Conservation (phyloP, 2,329 filamentous ascomycete species). For the Albifimbria verrucaria region DNA sequence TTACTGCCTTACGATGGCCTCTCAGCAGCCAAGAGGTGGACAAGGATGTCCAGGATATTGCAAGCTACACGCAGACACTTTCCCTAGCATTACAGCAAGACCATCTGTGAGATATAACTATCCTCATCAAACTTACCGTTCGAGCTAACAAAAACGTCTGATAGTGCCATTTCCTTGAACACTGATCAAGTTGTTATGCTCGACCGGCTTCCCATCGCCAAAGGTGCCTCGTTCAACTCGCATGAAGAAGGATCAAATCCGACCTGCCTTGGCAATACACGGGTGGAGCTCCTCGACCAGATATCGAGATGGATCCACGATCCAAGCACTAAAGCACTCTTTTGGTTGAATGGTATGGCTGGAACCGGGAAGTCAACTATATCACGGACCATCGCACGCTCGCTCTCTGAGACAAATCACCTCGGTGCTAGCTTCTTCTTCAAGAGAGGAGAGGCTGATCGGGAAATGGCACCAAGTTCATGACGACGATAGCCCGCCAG, state of each 20-base stretch:
- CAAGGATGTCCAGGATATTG: slow-evolving; percentile 4
- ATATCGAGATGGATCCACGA: no score
- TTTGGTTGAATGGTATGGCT: no score
- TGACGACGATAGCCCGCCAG: no score
- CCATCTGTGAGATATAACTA: background rate
- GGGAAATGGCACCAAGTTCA: no score
- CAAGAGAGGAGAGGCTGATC: no score
- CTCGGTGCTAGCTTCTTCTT: no score
- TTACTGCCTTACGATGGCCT: background rate
- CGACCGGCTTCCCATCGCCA: slow-evolving; percentile 10
- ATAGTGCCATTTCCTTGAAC: slow-evolving; percentile 10
- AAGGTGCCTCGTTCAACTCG: slow-evolving; percentile 27
- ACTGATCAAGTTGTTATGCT: slow-evolving; percentile 19
- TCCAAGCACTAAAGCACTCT: no score
- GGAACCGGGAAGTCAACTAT: no score
- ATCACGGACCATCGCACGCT: no score
- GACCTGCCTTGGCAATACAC: slow-evolving; percentile 25
- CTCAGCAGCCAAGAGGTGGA: background rate
- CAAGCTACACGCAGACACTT: background rate
- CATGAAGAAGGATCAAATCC: slow-evolving; percentile 25
- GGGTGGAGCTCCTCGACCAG: slow-evolving; percentile 26
- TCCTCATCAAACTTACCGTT: background rate
- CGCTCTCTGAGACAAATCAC: no score
- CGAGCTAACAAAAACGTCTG: slow-evolving; percentile 6
- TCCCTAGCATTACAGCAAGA: background rate